Percentiles rank a stretch among this genome's conserved stretches.
Conservation (phyloP, 805 yeast genomes). For the Isabelozyma rhagii region DNA sequence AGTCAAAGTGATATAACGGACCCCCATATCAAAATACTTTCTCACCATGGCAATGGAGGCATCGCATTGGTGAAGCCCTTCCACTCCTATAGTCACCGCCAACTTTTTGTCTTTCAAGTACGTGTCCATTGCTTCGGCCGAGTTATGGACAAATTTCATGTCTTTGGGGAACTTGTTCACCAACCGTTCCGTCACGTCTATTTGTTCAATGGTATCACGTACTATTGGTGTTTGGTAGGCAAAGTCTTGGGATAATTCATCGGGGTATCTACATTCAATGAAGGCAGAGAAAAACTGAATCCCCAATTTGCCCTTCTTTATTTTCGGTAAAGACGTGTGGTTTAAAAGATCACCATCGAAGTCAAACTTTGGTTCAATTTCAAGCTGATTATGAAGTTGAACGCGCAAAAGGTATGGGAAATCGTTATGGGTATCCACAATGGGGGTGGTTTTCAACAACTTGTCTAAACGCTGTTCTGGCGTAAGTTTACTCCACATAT, state of each 20-base stretch:
- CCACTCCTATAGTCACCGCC: slow-evolving; percentile 50
- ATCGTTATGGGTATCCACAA: slow-evolving; percentile 50
- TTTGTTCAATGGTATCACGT: slow-evolving; percentile 53
- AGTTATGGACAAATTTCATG: slow-evolving; percentile 37
- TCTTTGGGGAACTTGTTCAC: slow-evolving; percentile 37
- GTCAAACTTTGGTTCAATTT: slow-evolving; percentile 27
- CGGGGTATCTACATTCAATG: slow-evolving; percentile 44
- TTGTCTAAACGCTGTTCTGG: neutral
- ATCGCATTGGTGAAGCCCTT: slow-evolving; percentile 54
- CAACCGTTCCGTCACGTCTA: slow-evolving; percentile 47
- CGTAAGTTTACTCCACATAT: neutral
- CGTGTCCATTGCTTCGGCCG: slow-evolving; percentile 38
- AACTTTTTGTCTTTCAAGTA: slow-evolving; percentile 30
- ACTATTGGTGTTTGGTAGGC: slow-evolving; percentile 42
- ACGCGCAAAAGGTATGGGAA: slow-evolving; percentile 48
- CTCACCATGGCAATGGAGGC: slow-evolving; percentile 47
- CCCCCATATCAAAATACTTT: slow-evolving; percentile 48
- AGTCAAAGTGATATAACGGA: slow-evolving; percentile 51
- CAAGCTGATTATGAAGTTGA: slow-evolving; percentile 41
- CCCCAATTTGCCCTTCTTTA: slow-evolving; percentile 45
- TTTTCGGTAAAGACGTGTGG: slow-evolving; percentile 43
- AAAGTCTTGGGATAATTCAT: slow-evolving; percentile 42
- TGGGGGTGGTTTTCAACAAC: slow-evolving; percentile 21
- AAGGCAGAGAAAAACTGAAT: slow-evolving; percentile 50
- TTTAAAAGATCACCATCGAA: slow-evolving; percentile 35